A percentile compares a stretch with the other conserved stretches of the same genome.
Conservation (phyloP, 2,329 filamentous ascomycete species). For the Exophiala dermatitidis region DNA sequence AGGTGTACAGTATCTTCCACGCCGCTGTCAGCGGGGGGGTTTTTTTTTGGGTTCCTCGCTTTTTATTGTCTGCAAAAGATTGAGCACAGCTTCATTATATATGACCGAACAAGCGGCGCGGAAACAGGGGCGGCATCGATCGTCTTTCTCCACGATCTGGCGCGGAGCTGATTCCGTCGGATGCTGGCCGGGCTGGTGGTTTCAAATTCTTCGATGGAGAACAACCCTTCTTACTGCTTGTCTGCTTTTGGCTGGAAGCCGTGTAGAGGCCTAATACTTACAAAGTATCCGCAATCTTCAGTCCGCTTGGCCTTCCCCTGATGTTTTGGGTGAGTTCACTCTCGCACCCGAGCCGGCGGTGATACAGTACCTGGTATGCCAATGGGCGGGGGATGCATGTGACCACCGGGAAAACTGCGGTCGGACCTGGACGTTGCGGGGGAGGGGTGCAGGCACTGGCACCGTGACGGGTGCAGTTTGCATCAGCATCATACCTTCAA, state of each 20-base stretch:
- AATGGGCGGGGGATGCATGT: too few relatives aligned
- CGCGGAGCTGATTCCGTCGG: constrained; percentile 5
- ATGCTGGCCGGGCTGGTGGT: not conserved
- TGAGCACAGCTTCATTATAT: not conserved
- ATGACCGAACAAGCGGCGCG: not conserved
- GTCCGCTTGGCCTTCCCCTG: too few relatives aligned
- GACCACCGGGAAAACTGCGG: too few relatives aligned
- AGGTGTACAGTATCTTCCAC: too few relatives aligned
- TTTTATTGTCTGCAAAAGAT: not conserved
- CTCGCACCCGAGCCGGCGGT: not conserved
- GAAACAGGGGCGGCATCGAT: not conserved
- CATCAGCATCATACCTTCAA: too few relatives aligned
- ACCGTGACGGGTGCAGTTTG: too few relatives aligned
- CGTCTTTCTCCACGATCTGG: not conserved
- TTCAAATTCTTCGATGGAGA: not conserved
- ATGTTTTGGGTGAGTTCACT: too few relatives aligned
- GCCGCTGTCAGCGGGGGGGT: too few relatives aligned
- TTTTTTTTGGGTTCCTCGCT: too few relatives aligned
- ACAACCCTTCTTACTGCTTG: not conserved
- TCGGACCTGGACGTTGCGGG: not conserved
- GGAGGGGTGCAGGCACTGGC: not conserved
- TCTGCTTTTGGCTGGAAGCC: not conserved
- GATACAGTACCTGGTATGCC: not conserved
- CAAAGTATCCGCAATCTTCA: too few relatives aligned
- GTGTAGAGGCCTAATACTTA: too few relatives aligned